These are phyloP conservation scores for Diatrype stigma DNA, from an alignment of 2,329 filamentous ascomycete genomes.

Conservation along the genomic window DNA sequence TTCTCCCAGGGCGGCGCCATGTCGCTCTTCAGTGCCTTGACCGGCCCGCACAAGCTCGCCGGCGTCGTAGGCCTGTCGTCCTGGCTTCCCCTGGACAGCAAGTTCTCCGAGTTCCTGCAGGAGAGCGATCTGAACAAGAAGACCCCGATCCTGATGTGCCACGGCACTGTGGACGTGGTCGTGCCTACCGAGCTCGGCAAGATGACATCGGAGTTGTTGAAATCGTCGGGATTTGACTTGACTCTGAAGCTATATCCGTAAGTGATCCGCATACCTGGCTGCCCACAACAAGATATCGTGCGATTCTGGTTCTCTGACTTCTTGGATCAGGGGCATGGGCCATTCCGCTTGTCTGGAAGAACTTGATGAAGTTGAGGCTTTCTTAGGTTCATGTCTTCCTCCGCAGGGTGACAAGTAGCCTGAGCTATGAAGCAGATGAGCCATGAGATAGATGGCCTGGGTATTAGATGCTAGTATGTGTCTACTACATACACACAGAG, in stretches of 20 bases:
- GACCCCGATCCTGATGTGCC: conserved; percentile 84
- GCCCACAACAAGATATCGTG: no score
- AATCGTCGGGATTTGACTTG: conserved; percentile 66
- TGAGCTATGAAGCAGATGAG: conserved; percentile 24
- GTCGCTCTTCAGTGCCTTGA: conserved; percentile 75
- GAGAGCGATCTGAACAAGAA: conserved; percentile 61
- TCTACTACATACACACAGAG: background rate
- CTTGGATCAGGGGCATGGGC: conserved; percentile 53
- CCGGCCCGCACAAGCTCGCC: conserved; percentile 68
- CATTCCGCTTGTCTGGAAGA: conserved; percentile 77
- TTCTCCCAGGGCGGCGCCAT: conserved; percentile 89
- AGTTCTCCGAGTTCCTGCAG: conserved; percentile 54
- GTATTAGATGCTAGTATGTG: background rate
- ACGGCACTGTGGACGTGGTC: conserved; percentile 74
- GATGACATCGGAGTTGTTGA: conserved; percentile 62
- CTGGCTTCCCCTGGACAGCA: conserved; percentile 69
- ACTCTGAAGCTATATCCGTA: conserved; percentile 73
- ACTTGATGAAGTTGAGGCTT: conserved; percentile 73
- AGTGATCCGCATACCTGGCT: conserved; percentile 27
- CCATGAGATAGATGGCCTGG: no score
- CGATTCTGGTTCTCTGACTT: conserved; percentile 1
- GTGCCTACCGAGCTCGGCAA: conserved; percentile 67
- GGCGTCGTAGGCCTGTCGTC: conserved; percentile 82
- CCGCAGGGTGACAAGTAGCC: conserved; percentile 35
- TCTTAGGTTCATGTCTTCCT: conserved; percentile 44